Evolutionary conservation across 2,329 filamentous ascomycete species (phyloP).

Genomic region (Escovopsis weberi): DNA sequence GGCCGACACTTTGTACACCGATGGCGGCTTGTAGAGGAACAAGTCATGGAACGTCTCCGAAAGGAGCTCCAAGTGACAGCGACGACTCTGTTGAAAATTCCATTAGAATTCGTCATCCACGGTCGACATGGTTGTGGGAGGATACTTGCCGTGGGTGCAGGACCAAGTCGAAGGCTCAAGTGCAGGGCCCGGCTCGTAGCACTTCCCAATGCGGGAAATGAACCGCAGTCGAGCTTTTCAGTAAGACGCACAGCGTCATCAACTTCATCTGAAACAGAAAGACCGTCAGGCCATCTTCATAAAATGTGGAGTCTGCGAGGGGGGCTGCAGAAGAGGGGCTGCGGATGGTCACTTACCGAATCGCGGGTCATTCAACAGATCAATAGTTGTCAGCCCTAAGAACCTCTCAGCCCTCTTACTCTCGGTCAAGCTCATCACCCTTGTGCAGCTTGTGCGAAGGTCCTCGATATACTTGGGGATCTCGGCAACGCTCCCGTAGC

Average conservation of each 20-base stretch:
- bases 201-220: constrained; percentile 33
- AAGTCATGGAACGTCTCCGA: constrained; percentile 38
- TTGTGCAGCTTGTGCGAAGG: constrained; percentile 34
- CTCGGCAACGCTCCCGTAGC: constrained; percentile 34
- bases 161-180: constrained; percentile 33
- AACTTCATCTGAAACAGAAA: constrained; percentile 22
- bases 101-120: background rate
- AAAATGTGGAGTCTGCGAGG: too few relatives aligned
- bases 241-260: constrained; percentile 24
- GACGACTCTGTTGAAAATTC: constrained; percentile 24
- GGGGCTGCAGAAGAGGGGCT: background rate
- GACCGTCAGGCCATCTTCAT: background rate
- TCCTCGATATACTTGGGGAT: constrained; percentile 30
- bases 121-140: background rate
- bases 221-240: constrained; percentile 36
- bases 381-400: constrained; percentile 24
- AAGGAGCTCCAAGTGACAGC: constrained; percentile 33
- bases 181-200: constrained; percentile 24
- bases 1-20: constrained; percentile 34
- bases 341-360: constrained; percentile 24
- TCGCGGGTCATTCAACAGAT: constrained; percentile 29
- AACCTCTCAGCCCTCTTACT: constrained; percentile 31
- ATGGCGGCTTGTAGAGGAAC: constrained; percentile 31
- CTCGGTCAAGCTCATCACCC: constrained; percentile 38
- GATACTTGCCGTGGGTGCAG: constrained; percentile 32